phyloP scores from a whole-genome alignment of 768 basidiomycete species.

The Suillus clintonianus region DNA sequence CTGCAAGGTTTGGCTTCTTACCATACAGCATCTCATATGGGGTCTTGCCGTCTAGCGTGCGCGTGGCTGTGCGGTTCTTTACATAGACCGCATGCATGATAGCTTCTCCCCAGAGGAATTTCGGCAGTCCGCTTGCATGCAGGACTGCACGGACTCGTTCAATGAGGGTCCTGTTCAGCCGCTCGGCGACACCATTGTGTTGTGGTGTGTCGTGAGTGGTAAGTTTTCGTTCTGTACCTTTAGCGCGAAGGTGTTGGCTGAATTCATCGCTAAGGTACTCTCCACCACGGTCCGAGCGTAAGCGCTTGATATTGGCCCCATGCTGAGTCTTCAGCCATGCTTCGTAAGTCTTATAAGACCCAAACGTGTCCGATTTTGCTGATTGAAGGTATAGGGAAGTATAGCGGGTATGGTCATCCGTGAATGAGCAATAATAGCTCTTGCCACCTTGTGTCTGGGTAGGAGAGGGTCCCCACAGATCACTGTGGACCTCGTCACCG shows the following conservation, averaged over 20 bases:
- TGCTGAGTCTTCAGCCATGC: conserved; percentile 4
- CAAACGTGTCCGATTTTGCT: conserved; percentile 11
- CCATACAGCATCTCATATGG: conserved; percentile 10
- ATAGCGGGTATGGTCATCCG: conserved; percentile 14
- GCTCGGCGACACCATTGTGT: conserved; percentile 31
- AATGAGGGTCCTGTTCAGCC: conserved; percentile 19
- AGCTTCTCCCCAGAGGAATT: conserved; percentile 24
- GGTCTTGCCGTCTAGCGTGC: conserved; percentile 12
- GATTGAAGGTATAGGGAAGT: conserved; percentile 1
- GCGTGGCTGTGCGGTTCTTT: conserved; percentile 20
- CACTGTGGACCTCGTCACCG: conserved; percentile 18
- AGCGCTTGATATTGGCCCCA: not conserved
- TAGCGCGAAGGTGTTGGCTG: not conserved
- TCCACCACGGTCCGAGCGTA: conserved; percentile 24
- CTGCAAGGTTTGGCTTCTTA: conserved; percentile 13
- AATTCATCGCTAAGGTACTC: conserved; percentile 27
- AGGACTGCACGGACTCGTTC: conserved; percentile 18
- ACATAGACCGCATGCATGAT: conserved; percentile 16
- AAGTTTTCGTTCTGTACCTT: not conserved
- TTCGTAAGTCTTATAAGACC: conserved; percentile 3
- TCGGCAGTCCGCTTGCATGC: conserved; percentile 14
- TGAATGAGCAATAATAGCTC: conserved; percentile 25
- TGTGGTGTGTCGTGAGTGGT: conserved; percentile 17
- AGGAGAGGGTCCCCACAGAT: conserved; percentile 29
- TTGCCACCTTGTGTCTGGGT: conserved; percentile 17